Base-by-base conservation (phyloP, 2,329 filamentous ascomycete genomes). In the Curvularia lunata region DNA sequence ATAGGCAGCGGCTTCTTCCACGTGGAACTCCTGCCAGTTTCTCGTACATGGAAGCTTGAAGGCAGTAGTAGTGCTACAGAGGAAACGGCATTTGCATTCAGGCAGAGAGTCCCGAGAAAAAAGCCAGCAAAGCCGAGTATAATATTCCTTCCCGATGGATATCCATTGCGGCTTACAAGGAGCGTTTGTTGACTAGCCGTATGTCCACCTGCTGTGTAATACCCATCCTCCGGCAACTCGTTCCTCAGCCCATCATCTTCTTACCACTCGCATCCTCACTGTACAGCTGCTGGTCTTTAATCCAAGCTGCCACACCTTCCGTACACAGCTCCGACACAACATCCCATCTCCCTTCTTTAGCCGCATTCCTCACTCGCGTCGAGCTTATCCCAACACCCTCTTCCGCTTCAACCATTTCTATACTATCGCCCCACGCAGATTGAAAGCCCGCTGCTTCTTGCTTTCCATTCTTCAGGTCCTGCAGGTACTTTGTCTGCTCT, bases 341-440 rank as follows among this genome's bases (percentile, higher is more conserved):
- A 3, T 77, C 77, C 79, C 77, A 83, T 42, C 84, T 81, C 10
- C 75, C 71, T 5, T 65, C 68, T 56, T 79, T 81, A 1, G 84
- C 84, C 5, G 86, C 84, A 30, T 82, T 80, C 49, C 90, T 81
- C 43, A 89, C 88, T 66, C 79, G 82, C 6, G 91, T 92, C 62
- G 81, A 84, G 66, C 84, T 86, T 3, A 86, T 76, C 3, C 81
- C 74, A 8, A 76, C 79, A 5, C 78, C 81, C 1, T 77, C 79
- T 16, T 76, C 77, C 0, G 81, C 84, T 16, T 84, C 78, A 1
- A 87, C 84, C 71, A 91, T 74, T 58, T 86, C 83, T 28, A 93
- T 84, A 62, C 82, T 80, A 5, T 69, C 71, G 38, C 80, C 82
- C 90, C 90, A 93, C 58, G 80, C 80, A 37, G 62, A 75, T 64